Evolutionary conservation across 2,329 filamentous ascomycete genomes (phyloP), one percentile per base, ranked within the genome.

Genomic region (Macroventuria anomochaeta): DNA sequence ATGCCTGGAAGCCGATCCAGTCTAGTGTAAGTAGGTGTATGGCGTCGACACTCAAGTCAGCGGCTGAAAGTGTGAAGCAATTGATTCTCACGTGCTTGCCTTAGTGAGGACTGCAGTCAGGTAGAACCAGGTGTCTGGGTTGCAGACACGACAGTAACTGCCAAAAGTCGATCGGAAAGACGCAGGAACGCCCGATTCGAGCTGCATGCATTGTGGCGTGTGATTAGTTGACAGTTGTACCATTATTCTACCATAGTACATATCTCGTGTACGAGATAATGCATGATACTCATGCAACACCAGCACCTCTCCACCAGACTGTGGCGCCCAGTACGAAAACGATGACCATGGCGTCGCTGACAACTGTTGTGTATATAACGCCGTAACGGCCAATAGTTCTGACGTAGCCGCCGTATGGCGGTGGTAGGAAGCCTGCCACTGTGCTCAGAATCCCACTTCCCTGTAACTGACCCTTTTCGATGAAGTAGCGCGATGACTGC

Each of bases 291-390:
- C 59, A 73, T 46, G 62, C 63, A 31, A 62, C 58, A 37, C 64
- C 62, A 29, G 62, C 68, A 20, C 76, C 77, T 50, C 72, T 76
- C 78, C 78, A 82, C 79, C 79, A 82, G 43, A 76, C 77, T 38
- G 79, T 66, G 8, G 81, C 79, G 11, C 88, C 89, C 58, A 93
- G 73, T 44, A 93, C 87, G 74, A 93, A 93, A 7, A 93, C 82
- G 55, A 89, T 85, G 1, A 89, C 84, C 78, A 92, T 79, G n/a
- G 89, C 85, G 72, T 93, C 89, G 26, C 81, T 81, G 67, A 88
- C 82, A 20, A 93, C 84, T 4, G 88, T 90, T 47, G 81, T 84
- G 61, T 88, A 88, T 48, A 93, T 90, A 71, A 87, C 83, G 15
- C 81, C 82, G 71, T 92, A 93, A 59, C 86, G 79, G 67, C 88